Evolutionary conservation across 75 land plant genomes (phyloP).

Genomic region (Cupressus sempervirens): DNA sequence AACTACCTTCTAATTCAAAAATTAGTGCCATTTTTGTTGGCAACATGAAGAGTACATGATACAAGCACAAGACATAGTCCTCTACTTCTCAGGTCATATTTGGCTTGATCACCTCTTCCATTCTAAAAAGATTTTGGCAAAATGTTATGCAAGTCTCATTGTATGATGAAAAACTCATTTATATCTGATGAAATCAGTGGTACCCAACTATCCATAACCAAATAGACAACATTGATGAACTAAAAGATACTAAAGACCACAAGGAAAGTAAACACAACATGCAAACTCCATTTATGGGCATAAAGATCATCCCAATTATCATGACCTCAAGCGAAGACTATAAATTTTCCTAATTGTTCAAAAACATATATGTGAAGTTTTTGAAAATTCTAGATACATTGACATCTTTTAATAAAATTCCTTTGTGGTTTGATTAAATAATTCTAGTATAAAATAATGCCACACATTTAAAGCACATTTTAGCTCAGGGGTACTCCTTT

Average conservation of each 20-base stretch:
- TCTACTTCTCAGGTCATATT: conserved; percentile 43
- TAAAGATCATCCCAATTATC: no score
- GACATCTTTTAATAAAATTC: no score
- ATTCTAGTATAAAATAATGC: no score
- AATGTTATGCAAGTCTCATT: neutral
- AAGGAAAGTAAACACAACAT: no score
- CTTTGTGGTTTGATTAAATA: neutral
- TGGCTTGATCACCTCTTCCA: conserved; percentile 13
- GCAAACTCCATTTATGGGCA: no score
- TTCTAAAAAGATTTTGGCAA: neutral
- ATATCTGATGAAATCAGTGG: neutral
- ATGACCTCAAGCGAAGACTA: no score
- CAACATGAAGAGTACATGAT: conserved; percentile 41
- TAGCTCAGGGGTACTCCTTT: conserved; percentile 20
- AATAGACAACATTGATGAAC: neutral
- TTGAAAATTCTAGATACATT: no score
- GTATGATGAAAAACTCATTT: neutral
- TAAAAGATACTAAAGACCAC: neutral
- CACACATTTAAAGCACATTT: neutral
- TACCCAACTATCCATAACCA: neutral
- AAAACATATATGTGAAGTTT: no score
- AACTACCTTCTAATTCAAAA: conserved; percentile 27
- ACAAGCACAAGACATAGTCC: conserved; percentile 70
- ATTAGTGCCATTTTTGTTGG: conserved; percentile 67
- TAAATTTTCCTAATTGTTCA: no score